A percentile compares a stretch with the other conserved stretches of the same genome.
Conservation (phyloP, 2,329 filamentous ascomycete species). For the Epichloe hybrida region DNA sequence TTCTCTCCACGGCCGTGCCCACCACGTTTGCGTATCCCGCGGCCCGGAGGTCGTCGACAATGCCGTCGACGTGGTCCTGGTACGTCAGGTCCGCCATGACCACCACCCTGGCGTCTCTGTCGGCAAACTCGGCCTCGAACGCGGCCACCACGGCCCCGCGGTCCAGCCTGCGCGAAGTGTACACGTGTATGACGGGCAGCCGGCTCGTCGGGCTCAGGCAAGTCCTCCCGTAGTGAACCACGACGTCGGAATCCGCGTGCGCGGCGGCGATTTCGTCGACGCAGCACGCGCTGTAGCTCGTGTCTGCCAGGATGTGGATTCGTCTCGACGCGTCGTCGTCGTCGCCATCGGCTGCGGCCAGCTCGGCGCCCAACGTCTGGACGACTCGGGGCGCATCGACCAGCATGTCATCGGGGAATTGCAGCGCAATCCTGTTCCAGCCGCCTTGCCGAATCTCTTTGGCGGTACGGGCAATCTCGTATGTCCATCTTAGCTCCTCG, state of each 20-base stretch:
- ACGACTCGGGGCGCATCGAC: constrained; percentile 72
- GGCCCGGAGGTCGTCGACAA: constrained; percentile 41
- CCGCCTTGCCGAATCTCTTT: constrained; percentile 56
- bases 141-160: constrained; percentile 39
- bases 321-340: constrained; percentile 4
- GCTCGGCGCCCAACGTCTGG: constrained; percentile 30
- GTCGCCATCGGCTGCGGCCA: constrained; percentile 6
- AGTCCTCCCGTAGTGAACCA: constrained; percentile 87
- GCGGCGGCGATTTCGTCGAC: constrained; percentile 95
- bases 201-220: constrained; percentile 83
- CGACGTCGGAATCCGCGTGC: constrained; percentile 77
- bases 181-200: constrained; percentile 81
- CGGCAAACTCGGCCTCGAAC: constrained; percentile 57
- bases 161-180: constrained; percentile 61
- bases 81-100: constrained; percentile 88
- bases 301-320: constrained; percentile 83
- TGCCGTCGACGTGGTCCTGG: constrained; percentile 52
- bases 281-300: constrained; percentile 92
- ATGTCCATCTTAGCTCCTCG: constrained; percentile 60
- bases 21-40: constrained; percentile 59
- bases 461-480: constrained; percentile 75
- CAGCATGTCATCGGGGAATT: constrained; percentile 91
- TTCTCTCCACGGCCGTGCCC: constrained; percentile 58
- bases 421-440: constrained; percentile 70
- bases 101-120: constrained; percentile 50